Percentiles rank a stretch among this genome's conserved stretches.
These are phyloP conservation scores for Cordyceps cateniannulata DNA, from an alignment of 2,329 filamentous ascomycete species.

Conservation along the genomic window DNA sequence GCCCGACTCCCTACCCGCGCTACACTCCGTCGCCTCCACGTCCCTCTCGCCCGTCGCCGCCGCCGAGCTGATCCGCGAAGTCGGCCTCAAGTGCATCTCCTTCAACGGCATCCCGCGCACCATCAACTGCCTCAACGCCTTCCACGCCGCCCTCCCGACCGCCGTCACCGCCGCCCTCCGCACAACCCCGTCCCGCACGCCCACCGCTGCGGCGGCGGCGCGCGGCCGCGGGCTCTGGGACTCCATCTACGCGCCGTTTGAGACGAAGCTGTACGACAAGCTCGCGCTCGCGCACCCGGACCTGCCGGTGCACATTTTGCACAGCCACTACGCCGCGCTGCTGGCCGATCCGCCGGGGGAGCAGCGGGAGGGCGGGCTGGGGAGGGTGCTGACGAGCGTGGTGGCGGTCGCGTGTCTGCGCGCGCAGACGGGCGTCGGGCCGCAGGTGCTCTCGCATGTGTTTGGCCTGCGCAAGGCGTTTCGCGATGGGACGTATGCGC, in stretches of 20 bases:
- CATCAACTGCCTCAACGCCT: conserved; percentile 74
- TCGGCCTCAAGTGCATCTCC: conserved; percentile 70
- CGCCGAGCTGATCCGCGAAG: conserved; percentile 68
- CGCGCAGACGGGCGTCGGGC: conserved; percentile 74
- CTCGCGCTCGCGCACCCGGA: conserved; percentile 74
- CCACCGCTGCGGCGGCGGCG: conserved; percentile 36
- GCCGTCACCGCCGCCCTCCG: conserved; percentile 48
- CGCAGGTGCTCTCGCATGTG: conserved; percentile 74
- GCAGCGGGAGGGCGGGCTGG: conserved; percentile 46
- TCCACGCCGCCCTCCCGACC: conserved; percentile 55
- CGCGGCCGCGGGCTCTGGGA: conserved; percentile 67
- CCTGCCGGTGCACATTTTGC: conserved; percentile 71
- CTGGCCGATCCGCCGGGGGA: conserved; percentile 58
- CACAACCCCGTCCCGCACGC: conserved; percentile 47
- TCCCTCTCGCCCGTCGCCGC: conserved; percentile 35
- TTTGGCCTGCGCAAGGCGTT: conserved; percentile 74
- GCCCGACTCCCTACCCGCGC: conserved; percentile 61
- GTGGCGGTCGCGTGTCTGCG: conserved; percentile 69
- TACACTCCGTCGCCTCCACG: conserved; percentile 46
- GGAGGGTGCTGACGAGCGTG: conserved; percentile 64
- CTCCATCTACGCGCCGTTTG: conserved; percentile 69
- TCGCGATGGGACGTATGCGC: conserved; percentile 54
- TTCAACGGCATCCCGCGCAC: conserved; percentile 79
- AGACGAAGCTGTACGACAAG: conserved; percentile 62
- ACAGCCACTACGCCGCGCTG: conserved; percentile 66